These are phyloP conservation scores for Larix sibirica DNA, from an alignment of 83 land plant species.

Conservation along the genomic window DNA sequence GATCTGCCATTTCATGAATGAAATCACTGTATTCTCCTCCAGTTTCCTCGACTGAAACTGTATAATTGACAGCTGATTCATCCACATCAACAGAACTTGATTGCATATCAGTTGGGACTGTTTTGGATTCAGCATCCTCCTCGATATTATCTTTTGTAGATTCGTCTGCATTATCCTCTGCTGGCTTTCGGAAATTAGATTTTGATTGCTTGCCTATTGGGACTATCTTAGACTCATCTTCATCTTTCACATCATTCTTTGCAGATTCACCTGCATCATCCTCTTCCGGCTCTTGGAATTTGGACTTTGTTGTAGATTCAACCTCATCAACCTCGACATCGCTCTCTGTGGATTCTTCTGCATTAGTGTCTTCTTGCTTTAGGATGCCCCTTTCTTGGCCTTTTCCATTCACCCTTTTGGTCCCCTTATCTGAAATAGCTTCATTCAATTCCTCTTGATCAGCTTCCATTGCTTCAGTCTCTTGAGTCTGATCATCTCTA, in stretches of 20 bases:
- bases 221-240: neutral
- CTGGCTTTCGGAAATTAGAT: neutral
- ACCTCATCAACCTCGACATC: neutral
- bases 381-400: neutral
- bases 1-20: conserved; percentile 30
- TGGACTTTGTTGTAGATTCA: neutral
- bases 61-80: conserved; percentile 12
- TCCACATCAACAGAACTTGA: neutral
- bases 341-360: neutral
- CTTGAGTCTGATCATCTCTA: neutral
- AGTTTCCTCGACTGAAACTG: neutral
- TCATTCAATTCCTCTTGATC: conserved; percentile 7
- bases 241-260: neutral
- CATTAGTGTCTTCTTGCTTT: neutral
- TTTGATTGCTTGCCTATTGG: neutral
- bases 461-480: neutral
- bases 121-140: neutral
- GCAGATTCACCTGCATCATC: conserved; percentile 11
- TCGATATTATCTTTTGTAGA: neutral
- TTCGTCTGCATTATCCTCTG: neutral
- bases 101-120: neutral
- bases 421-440: conserved; percentile 2
- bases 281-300: neutral
- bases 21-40: conserved; percentile 12
- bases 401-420: neutral